Evolutionary conservation across 1,284 basidiomycete genomes (phyloP), one percentile per base, ranked within the genome.

Genomic region (Cryptococcus maquisensis): DNA sequence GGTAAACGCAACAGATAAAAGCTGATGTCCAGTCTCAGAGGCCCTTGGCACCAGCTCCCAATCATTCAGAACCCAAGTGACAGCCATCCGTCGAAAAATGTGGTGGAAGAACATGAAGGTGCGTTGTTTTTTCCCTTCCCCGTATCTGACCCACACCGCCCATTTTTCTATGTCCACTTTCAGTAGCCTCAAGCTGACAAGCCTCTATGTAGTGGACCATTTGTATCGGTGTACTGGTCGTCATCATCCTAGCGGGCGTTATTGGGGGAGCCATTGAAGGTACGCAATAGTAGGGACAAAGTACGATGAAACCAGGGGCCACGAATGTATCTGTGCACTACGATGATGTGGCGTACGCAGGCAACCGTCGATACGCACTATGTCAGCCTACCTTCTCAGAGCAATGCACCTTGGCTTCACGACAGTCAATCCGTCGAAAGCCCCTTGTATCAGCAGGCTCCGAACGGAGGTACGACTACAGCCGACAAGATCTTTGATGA

Each of bases 21-120:
- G 20, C 24, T 44, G 9, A 37, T 5, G 23, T 13, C 23, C 5
- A 16, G 2, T 15, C 8, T 16, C 38, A 66, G 64, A 67, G 12
- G 37, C 55, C 3, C 52, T 68, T 15, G 43, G 38, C 1, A 51
- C 62, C 28, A 47, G 49, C 41, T 42, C 57, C 2, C 42, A 56
- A 32, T 47, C 47, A 6, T 68, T 70, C 54, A 59, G 49, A n/a
- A 49, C 47, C 1, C 48, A 60, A 32, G 66, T 65, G 2, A 48
- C 45, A 2, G 48, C 49, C 8, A 62, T 63, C 13, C 49, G 62
- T 6, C 57, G 66, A 1, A 49, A 59, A 42, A 66, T 70, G 57
- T 70, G 65, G 65, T 68, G 59, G 57, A 66, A 67, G 44, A 66
- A 67, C 40, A 52, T 56, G 46, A 70, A 68, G 52, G 67, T 66